These are phyloP conservation scores for Osmanthus fragrans DNA, from an alignment of 257 asterid species.

Conservation along the genomic window DNA sequence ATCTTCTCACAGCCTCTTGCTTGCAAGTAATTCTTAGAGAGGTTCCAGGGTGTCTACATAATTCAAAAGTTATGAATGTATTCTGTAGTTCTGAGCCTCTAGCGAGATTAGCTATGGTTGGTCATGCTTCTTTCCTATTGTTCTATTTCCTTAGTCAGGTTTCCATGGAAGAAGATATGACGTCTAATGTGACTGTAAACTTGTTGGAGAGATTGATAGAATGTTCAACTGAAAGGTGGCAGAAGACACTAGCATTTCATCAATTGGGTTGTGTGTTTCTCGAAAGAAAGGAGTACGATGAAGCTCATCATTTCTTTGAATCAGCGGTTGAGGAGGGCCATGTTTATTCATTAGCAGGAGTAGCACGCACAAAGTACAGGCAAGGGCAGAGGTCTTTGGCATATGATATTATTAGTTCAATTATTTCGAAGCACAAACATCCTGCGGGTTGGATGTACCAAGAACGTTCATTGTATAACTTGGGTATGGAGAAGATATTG, in stretches of 20 bases:
- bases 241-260: slow-evolving; percentile 42
- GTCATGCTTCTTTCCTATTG: slow-evolving; percentile 47
- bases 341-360: slow-evolving; percentile 45
- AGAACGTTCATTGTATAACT: slow-evolving; percentile 46
- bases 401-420: slow-evolving; percentile 35
- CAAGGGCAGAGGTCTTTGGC: slow-evolving; percentile 41
- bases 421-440: slow-evolving; percentile 30
- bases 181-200: slow-evolving; percentile 42
- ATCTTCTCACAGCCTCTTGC: slow-evolving; percentile 46
- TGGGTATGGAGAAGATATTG: slow-evolving; percentile 38
- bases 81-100: slow-evolving; percentile 50
- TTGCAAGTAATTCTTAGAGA: slow-evolving; percentile 52
- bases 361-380: slow-evolving; percentile 46
- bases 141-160: slow-evolving; percentile 53
- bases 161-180: slow-evolving; percentile 45
- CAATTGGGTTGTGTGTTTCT: slow-evolving; percentile 49
- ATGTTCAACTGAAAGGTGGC: slow-evolving; percentile 51
- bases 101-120: slow-evolving; percentile 36
- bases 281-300: slow-evolving; percentile 40
- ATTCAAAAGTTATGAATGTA: slow-evolving; percentile 38
- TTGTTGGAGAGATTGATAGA: slow-evolving; percentile 45
- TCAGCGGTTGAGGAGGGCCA: slow-evolving; percentile 43
- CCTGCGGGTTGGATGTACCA: slow-evolving; percentile 56
- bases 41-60: slow-evolving; percentile 42
- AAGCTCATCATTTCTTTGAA: slow-evolving; percentile 46